A percentile compares a stretch with the other conserved stretches of the same genome.
phyloP scores from a whole-genome alignment of 805 yeast genomes.

The Yarrowia osloensis region DNA sequence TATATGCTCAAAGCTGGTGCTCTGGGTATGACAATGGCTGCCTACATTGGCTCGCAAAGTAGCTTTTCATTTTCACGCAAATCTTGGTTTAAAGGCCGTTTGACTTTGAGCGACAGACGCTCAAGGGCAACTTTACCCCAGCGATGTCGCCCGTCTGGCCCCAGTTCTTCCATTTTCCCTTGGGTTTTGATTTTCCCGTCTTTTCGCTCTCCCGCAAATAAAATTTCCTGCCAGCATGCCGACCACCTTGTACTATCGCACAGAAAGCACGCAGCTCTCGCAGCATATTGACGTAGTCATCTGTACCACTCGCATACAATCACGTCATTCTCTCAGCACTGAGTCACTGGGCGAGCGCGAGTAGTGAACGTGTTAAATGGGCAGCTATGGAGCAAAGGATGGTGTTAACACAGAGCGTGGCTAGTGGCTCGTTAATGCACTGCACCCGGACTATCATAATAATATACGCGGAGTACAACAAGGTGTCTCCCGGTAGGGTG shows the following conservation, averaged over 20 bases:
- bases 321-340: constrained; percentile 17
- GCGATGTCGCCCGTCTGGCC: neutral
- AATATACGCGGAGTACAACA: neutral
- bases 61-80: constrained; percentile 26
- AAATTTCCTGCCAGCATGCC: neutral
- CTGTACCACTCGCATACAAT: neutral
- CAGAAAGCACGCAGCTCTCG: constrained; percentile 14
- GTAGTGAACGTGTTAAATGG: neutral
- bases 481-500: neutral
- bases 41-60: neutral
- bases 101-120: constrained; percentile 12
- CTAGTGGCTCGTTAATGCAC: neutral
- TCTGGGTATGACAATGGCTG: neutral
- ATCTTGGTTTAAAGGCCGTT: constrained; percentile 2
- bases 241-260: constrained; percentile 11
- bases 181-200: neutral
- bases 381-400: neutral
- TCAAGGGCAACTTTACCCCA: neutral
- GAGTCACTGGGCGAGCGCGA: neutral
- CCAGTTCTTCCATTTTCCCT: neutral
- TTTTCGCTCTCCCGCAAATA: neutral
- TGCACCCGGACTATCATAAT: constrained; percentile 7
- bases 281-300: constrained; percentile 1
- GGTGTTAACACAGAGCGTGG: too few relatives aligned
- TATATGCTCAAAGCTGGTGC: neutral